Percentiles rank a stretch among this genome's conserved stretches.
Conservation (phyloP, 208 protist species). For the Porcisia hertigi region DNA sequence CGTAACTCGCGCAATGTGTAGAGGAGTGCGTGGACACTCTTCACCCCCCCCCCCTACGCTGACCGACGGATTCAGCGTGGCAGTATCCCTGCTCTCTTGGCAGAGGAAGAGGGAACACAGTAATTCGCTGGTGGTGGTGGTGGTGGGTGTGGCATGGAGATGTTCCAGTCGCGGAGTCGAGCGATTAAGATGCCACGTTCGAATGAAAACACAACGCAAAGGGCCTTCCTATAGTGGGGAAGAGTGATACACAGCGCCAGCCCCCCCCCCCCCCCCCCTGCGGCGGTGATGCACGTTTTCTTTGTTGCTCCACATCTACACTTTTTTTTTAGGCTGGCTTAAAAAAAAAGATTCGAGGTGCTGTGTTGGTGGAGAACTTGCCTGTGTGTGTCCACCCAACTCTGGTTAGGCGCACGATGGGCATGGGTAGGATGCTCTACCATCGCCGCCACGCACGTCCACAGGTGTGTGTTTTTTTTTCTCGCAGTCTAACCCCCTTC, state of each 20-base stretch:
- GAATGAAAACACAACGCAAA: background rate
- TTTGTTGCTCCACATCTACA: background rate
- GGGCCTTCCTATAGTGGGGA: background rate
- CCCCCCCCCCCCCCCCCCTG: background rate
- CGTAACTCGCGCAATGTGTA: conserved; percentile 72
- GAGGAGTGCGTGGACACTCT: background rate
- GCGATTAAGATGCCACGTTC: background rate
- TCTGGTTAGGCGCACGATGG: background rate
- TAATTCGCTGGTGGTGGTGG: background rate
- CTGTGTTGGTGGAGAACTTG: background rate
- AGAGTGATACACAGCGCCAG: no score
- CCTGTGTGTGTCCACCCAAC: background rate
- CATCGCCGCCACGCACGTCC: background rate
- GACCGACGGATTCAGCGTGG: background rate
- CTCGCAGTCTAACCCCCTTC: background rate
- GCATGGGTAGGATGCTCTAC: background rate
- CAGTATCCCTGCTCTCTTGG: no score
- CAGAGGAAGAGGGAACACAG: background rate
- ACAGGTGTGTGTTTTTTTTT: background rate
- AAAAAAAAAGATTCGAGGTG: no score
- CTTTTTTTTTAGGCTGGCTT: background rate
- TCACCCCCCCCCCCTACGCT: background rate
- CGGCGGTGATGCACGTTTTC: background rate
- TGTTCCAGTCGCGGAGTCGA: no score
- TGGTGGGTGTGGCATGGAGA: no score